A percentile compares a stretch with the other conserved stretches of the same genome.
Conservation (phyloP, 2,329 filamentous ascomycete species). For the Cercospora sp. region DNA sequence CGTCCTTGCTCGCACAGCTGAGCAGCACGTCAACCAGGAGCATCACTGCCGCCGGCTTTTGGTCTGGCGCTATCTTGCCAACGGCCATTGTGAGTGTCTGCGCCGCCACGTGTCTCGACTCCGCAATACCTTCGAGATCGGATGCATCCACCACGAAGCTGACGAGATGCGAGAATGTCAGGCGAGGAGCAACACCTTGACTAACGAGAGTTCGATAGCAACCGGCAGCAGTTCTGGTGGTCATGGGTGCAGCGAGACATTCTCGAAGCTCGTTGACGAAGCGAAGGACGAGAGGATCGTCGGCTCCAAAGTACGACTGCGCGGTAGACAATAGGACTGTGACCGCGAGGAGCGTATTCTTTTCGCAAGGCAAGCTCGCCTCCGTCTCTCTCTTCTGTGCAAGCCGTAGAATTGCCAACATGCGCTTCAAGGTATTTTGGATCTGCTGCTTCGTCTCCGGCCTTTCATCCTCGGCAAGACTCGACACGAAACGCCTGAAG, state of each 20-base stretch:
- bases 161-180: slow-evolving; percentile 68
- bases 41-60: slow-evolving; percentile 60
- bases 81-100: slow-evolving; percentile 77
- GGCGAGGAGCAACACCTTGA: slow-evolving; percentile 69
- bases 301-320: slow-evolving; percentile 61
- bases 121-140: slow-evolving; percentile 75
- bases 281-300: slow-evolving; percentile 71
- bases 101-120: slow-evolving; percentile 68
- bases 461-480: slow-evolving; percentile 57
- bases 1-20: slow-evolving; percentile 66
- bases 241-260: slow-evolving; percentile 78
- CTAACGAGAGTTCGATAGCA: slow-evolving; percentile 85
- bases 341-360: slow-evolving; percentile 84
- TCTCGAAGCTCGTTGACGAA: slow-evolving; percentile 82
- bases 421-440: slow-evolving; percentile 77
- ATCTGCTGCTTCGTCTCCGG: slow-evolving; percentile 66
- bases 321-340: slow-evolving; percentile 86
- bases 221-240: slow-evolving; percentile 84
- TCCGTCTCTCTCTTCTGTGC: slow-evolving; percentile 75
- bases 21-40: slow-evolving; percentile 78
- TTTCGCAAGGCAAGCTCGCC: slow-evolving; percentile 81
- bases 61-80: slow-evolving; percentile 42
- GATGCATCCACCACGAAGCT: slow-evolving; percentile 66
- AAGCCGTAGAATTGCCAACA: slow-evolving; percentile 75
- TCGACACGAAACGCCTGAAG: slow-evolving; percentile 84